Evolutionary conservation across 345 rosid genomes (phyloP), one percentile per base, ranked within the genome.

Genomic region (Corchorus capsularis): DNA sequence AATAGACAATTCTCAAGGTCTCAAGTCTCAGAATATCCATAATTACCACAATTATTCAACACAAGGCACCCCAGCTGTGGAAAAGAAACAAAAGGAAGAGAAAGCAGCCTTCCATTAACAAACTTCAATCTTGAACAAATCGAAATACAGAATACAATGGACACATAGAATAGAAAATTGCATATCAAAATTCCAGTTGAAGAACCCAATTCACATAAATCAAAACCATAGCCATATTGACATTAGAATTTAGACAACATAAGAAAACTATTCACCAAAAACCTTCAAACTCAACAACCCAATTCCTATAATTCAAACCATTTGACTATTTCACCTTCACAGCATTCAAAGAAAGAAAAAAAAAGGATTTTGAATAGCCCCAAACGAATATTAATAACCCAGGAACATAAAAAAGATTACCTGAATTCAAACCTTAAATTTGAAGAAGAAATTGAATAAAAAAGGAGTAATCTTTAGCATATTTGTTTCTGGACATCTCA

Each of bases 161-260:
- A 11, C 35, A 12, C 35, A 43, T 10, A 39, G 50, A 56, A 41
- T 13, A 41, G 34, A 39, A 71, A 37, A 56, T 6, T 8, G 41
- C 66, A 57, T 4, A 4, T 43, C 45, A 72, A 72, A 56, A 8
- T 45, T 13, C 75, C n/a, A 46, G 13, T 45, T 57, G 6, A 49
- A 72, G 69, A 78, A 66, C 73, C 69, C 68, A 46, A 8, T 47
- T 8, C 68, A 56, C 16, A 78, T 6, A 62, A 63, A 32, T 54
- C 62, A 27, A 53, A 70, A 15, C 49, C 46, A 37, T 37, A 19
- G 6, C 63, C 14, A n/a, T 55, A 5, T 8, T 8, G 34, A 22
- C 56, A 52, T 17, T 34, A 52, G 45, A 52, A 19, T 19, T 22
- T n/a, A 55, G 20, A 54, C 20, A 14, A 16, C 12, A 37, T 39